Evolutionary conservation across 768 basidiomycete species (phyloP).

Genomic region (Xerocomellus amylosporus): DNA sequence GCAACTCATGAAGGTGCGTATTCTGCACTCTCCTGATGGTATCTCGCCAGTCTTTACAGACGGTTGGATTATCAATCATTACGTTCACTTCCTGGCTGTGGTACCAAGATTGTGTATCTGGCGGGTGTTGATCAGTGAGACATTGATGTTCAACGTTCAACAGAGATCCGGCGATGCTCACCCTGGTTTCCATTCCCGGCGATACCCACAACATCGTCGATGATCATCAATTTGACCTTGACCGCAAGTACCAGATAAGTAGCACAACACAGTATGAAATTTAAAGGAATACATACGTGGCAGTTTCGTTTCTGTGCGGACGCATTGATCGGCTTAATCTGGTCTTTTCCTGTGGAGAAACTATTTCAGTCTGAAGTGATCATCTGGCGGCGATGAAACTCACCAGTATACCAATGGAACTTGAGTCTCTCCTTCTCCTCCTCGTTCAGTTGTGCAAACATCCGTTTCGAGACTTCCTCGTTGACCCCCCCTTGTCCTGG

Average conservation of each 20-base stretch:
- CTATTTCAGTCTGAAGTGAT: neutral
- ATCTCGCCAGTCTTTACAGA: conserved; percentile 56
- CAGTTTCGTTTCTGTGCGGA: conserved; percentile 68
- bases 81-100: conserved; percentile 71
- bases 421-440: conserved; percentile 45
- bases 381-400: neutral
- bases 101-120: conserved; percentile 68
- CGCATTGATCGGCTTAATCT: conserved; percentile 62
- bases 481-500: conserved; percentile 74
- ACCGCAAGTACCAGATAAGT: neutral
- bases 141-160: neutral
- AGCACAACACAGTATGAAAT: neutral
- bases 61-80: conserved; percentile 53
- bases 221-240: conserved; percentile 60
- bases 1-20: conserved; percentile 46
- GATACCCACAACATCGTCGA: conserved; percentile 64
- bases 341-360: conserved; percentile 48
- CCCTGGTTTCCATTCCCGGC: conserved; percentile 71
- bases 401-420: conserved; percentile 55
- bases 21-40: conserved; percentile 53
- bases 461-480: conserved; percentile 58
- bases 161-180: conserved; percentile 14
- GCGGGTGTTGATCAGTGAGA: neutral
- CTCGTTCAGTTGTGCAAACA: conserved; percentile 50
- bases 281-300: conserved; percentile 42